Conservation (phyloP, 1,139 yeast species). For the Magnusiomyces tetraspermus region DNA sequence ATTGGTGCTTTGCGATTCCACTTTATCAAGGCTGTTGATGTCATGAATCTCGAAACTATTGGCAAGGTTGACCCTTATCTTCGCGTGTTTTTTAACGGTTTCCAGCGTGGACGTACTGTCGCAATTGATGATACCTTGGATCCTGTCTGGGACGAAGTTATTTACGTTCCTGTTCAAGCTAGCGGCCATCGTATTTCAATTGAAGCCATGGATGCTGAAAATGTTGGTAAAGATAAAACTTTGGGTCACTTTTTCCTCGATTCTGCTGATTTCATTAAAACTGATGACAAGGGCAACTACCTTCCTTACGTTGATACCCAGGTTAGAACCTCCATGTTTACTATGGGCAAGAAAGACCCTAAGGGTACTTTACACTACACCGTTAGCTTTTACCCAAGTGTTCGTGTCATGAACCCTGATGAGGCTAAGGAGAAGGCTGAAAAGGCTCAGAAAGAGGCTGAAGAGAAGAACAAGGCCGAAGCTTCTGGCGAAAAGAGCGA, state of each 20-base stretch:
- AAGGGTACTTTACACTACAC: conserved; percentile 71
- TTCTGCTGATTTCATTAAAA: conserved; percentile 56
- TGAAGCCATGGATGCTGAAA: conserved; percentile 89
- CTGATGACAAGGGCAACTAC: conserved; percentile 58
- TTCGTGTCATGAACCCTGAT: conserved; percentile 67
- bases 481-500: background rate
- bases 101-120: conserved; percentile 67
- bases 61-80: conserved; percentile 92
- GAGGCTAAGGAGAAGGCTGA: conserved; percentile 34
- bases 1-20: conserved; percentile 81
- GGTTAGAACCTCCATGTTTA: conserved; percentile 50
- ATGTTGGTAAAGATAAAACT: conserved; percentile 66
- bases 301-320: conserved; percentile 50
- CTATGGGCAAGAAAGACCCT: conserved; percentile 60
- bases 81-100: conserved; percentile 68
- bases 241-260: conserved; percentile 75
- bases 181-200: conserved; percentile 71
- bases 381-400: conserved; percentile 70
- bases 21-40: conserved; percentile 54
- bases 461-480: conserved; percentile 19
- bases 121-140: conserved; percentile 57
- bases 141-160: conserved; percentile 80
- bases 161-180: conserved; percentile 72
- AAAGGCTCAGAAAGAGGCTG: conserved; percentile 22
- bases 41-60: conserved; percentile 75